These are phyloP conservation scores for Coniochaeta sp. DNA, from an alignment of 2,329 filamentous ascomycete genomes.

Conservation along the genomic window DNA sequence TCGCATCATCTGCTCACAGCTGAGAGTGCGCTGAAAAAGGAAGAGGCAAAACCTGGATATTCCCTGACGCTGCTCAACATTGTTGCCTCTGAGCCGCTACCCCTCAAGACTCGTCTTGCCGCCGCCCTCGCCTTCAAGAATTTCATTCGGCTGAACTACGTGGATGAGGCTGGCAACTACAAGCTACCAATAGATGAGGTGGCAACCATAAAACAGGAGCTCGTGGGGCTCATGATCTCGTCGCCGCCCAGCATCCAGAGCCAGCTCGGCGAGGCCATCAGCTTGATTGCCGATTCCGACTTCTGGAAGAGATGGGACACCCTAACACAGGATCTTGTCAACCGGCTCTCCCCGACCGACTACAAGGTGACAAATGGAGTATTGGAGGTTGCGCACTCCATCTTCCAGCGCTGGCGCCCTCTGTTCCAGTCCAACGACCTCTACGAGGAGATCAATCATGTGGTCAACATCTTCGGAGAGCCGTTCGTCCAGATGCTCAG, in stretches of 20 bases:
- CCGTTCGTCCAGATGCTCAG: constrained; percentile 77
- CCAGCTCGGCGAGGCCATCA: constrained; percentile 93
- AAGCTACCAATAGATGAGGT: constrained; percentile 81
- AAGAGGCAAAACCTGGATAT: constrained; percentile 80
- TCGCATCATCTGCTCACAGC: constrained; percentile 42
- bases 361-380: constrained; percentile 86
- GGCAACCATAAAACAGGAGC: constrained; percentile 82
- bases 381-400: constrained; percentile 93
- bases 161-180: constrained; percentile 91
- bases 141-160: constrained; percentile 91
- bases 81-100: constrained; percentile 66
- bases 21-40: constrained; percentile 69
- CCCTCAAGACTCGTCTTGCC: constrained; percentile 73
- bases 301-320: constrained; percentile 97
- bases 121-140: constrained; percentile 97
- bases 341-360: constrained; percentile 74
- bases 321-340: constrained; percentile 86
- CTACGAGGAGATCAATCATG: constrained; percentile 94
- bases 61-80: constrained; percentile 85
- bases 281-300: constrained; percentile 94
- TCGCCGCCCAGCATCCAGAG: constrained; percentile 82
- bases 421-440: constrained; percentile 89
- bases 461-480: constrained; percentile 73
- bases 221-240: constrained; percentile 94
- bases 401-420: constrained; percentile 93